Evolutionary conservation across 2,329 filamentous ascomycete species (phyloP), one percentile per base, ranked within the genome.

Genomic region (Mycosphaerelloides madeirae): DNA sequence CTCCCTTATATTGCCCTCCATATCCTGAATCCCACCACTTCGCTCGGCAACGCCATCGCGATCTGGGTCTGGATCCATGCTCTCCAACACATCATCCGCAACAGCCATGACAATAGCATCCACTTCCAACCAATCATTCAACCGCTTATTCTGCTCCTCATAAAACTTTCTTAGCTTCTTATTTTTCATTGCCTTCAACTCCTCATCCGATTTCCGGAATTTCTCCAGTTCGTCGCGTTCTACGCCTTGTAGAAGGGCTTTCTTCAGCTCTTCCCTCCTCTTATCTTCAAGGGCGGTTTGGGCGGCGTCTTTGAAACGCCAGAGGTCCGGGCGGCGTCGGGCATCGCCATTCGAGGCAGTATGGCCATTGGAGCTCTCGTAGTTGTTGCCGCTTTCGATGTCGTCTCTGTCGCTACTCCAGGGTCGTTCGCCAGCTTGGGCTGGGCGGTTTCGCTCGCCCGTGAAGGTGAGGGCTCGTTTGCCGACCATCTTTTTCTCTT

Each of bases 81-180:
- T 75, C 46, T 81, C 78, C n/a, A 81, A 66, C 6, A 81, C 72
- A 53, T 80, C 76, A 54, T 79, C 77, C 9, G 77, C 74, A 31
- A 80, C 67, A 18, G 71, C 69, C 49, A 70, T 71, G 33, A 81
- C 78, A 6, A 79, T 67, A 29, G 75, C 72, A 59, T 80, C 77
- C 28, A 80, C 75, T 58, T 80, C 76, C 9, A 78, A 61, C 77
- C 76, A 79, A 50, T 79, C 76, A 49, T 80, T 75, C 9, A 80
- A 57, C 1, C 70, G 63, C 8, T 68, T 63, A 49, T 81, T 81
- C 54, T 79, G 77, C 12, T 65, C 64, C 49, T 75, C 67, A 60
- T 80, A 81, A 54, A 78, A 81, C 3, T 60, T 52, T 13, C 72
- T 66, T n/a, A 80, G 55, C 34, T 72, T 71, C 57, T 78, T 78